Percentiles rank a stretch among this genome's conserved stretches.
Evolutionary conservation across 1,284 basidiomycete genomes (phyloP).

Genomic region (Ceratobasidium sp.): DNA sequence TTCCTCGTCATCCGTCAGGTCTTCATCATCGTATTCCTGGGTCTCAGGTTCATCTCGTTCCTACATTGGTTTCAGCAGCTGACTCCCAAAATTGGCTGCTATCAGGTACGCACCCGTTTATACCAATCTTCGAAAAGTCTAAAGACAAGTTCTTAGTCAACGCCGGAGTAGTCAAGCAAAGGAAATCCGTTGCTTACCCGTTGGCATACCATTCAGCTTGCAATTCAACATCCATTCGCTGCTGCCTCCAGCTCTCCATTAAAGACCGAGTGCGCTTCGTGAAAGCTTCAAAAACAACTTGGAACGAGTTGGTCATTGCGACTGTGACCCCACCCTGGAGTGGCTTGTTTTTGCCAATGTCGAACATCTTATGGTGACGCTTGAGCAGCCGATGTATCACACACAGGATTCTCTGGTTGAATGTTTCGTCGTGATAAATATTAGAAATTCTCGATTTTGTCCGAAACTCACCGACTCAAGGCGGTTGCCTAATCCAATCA

Average conservation of each 20-base stretch:
- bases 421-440: neutral
- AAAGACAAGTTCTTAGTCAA: neutral
- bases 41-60: slow-evolving; percentile 15
- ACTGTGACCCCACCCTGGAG: slow-evolving; percentile 21
- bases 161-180: neutral
- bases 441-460: neutral
- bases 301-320: slow-evolving; percentile 20
- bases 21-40: slow-evolving; percentile 24
- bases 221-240: slow-evolving; percentile 15
- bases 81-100: neutral
- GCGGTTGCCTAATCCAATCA: slow-evolving; percentile 11
- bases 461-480: slow-evolving; percentile 25
- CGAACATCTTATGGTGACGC: slow-evolving; percentile 34
- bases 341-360: slow-evolving; percentile 36
- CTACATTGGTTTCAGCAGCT: neutral
- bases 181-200: neutral
- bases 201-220: slow-evolving; percentile 38
- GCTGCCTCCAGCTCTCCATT: slow-evolving; percentile 36
- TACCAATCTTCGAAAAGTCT: slow-evolving; percentile 36
- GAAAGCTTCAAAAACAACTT: slow-evolving; percentile 35
- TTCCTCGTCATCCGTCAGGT: slow-evolving; percentile 15
- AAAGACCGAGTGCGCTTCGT: slow-evolving; percentile 24
- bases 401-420: slow-evolving; percentile 28
- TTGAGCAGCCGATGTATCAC: slow-evolving; percentile 32
- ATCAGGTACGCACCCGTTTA: slow-evolving; percentile 5